Evolutionary conservation across 441 rosid species (phyloP), one percentile per base, ranked within the genome.

Genomic region (Melastoma candidum): DNA sequence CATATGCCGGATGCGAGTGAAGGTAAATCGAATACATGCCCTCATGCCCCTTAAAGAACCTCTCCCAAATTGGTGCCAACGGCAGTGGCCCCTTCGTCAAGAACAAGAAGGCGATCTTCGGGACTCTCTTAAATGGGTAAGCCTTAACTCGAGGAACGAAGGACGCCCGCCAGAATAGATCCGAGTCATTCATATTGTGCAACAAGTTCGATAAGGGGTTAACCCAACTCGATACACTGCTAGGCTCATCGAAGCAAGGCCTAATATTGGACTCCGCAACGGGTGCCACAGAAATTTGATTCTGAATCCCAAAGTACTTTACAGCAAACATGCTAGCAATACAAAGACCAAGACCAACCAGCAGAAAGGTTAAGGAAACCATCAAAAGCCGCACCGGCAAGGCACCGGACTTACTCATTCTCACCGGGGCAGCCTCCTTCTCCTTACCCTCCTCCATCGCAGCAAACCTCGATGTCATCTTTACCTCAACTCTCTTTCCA

Each of bases 41-140:
- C 58, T 79, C 63, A 25, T 78, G 65, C 29, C 87, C 89, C 52
- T 78, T 61, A 68, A 83, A 75, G 68, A 83, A 86, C 73, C 61
- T 77, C 63, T 86, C 83, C 95, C 92, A 86, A 10, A 87, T 81
- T 22, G 93, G 85, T 54, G 85, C 83, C 63, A 87, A 58, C 7
- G 93, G 89, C 78, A 87, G 65, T 32, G 85, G 78, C 27, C 95
- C 93, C 67, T 87, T 81, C 5, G 82, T 71, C 61, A 87, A 71
- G 74, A 87, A 87, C 93, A 84, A 78, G 73, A 87, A 87, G 47
- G 95, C 95, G 45, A 87, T 57, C 63, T 84, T 87, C 49, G 87
- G 82, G 45, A 78, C 77, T 26, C 95, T 77, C 50, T 58, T 64
- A 56, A 81, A 87, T 1, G 93, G 95, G 61, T 81, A 82, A 0